Conservation (phyloP, 805 yeast genomes). For the Yarrowia deformans region DNA sequence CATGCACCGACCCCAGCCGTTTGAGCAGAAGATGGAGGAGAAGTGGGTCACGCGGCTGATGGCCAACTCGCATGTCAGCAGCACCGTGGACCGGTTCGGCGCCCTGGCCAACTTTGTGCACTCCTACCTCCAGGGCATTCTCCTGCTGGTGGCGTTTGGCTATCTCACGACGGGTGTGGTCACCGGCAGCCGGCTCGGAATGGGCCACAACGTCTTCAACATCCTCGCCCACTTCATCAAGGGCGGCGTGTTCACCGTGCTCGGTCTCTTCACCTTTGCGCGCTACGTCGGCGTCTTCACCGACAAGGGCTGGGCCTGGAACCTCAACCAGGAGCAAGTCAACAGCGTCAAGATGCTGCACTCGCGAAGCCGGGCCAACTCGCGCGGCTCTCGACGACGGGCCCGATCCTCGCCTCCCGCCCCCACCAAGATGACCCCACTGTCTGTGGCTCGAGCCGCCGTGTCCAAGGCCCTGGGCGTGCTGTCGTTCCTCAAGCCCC, state of each 20-base stretch:
- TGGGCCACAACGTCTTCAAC: conserved; percentile 72
- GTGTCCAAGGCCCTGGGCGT: conserved; percentile 10
- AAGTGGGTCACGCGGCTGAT: conserved; percentile 42
- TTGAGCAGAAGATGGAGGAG: conserved; percentile 41
- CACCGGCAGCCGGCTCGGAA: conserved; percentile 73
- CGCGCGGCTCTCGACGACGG: conserved; percentile 15
- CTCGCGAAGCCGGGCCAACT: conserved; percentile 29
- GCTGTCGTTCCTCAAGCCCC: conserved; percentile 30
- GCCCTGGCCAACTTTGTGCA: conserved; percentile 54
- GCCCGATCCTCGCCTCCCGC: conserved; percentile 33
- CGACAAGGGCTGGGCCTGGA: conserved; percentile 92
- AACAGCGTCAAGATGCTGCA: conserved; percentile 24
- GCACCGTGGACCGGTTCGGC: conserved; percentile 46
- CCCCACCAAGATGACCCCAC: neutral
- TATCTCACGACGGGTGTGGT: conserved; percentile 67
- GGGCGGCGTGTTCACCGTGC: conserved; percentile 83
- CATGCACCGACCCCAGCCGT: neutral
- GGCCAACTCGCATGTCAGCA: conserved; percentile 42
- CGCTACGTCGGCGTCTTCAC: conserved; percentile 86
- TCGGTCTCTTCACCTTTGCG: conserved; percentile 82
- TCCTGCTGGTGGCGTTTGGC: conserved; percentile 65
- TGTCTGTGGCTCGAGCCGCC: neutral
- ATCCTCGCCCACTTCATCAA: conserved; percentile 94
- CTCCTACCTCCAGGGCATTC: conserved; percentile 65
- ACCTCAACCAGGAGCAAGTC: conserved; percentile 50